Percentiles rank a stretch among this genome's conserved stretches.
Conservation (phyloP, 192 early-diverging fungal genomes). For the Coemansia sp. region DNA sequence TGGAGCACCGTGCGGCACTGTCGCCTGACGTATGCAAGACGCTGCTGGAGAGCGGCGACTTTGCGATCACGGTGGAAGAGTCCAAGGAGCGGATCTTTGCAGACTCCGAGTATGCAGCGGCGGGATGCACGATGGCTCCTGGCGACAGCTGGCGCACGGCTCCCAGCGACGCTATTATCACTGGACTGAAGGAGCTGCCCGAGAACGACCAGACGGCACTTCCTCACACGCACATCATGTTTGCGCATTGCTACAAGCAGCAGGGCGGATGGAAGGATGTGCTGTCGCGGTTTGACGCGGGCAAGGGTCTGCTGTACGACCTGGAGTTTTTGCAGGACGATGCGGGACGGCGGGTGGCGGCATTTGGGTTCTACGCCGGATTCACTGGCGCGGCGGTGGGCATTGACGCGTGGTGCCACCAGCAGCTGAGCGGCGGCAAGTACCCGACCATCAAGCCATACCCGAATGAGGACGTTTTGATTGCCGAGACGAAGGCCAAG, state of each 20-base stretch:
- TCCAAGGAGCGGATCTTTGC: slow-evolving; percentile 81
- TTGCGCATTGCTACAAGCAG: slow-evolving; percentile 97
- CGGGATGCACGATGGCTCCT: slow-evolving; percentile 75
- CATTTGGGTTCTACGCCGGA: slow-evolving; percentile 95
- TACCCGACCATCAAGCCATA: slow-evolving; percentile 80
- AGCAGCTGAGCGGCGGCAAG: slow-evolving; percentile 54
- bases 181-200: slow-evolving; percentile 95
- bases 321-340: slow-evolving; percentile 90
- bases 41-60: slow-evolving; percentile 65
- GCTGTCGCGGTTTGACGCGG: slow-evolving; percentile 75
- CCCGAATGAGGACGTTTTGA: slow-evolving; percentile 76
- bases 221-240: slow-evolving; percentile 92
- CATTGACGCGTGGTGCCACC: slow-evolving; percentile 88
- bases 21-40: slow-evolving; percentile 79
- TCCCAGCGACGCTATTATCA: slow-evolving; percentile 86
- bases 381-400: slow-evolving; percentile 92
- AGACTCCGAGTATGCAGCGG: slow-evolving; percentile 80
- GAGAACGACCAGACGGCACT: slow-evolving; percentile 88
- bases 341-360: slow-evolving; percentile 84
- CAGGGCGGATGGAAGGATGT: slow-evolving; percentile 93
- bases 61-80: slow-evolving; percentile 86
- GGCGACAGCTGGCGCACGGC: slow-evolving; percentile 80
- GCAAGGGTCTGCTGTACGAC: slow-evolving; percentile 85
- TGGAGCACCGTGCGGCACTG: slow-evolving; percentile 90
- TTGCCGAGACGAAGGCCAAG: slow-evolving; percentile 63